Evolutionary conservation across 2,329 filamentous ascomycete species (phyloP), one percentile per base, ranked within the genome.

Genomic region (Nothophaeocryptopus gaeumannii): DNA sequence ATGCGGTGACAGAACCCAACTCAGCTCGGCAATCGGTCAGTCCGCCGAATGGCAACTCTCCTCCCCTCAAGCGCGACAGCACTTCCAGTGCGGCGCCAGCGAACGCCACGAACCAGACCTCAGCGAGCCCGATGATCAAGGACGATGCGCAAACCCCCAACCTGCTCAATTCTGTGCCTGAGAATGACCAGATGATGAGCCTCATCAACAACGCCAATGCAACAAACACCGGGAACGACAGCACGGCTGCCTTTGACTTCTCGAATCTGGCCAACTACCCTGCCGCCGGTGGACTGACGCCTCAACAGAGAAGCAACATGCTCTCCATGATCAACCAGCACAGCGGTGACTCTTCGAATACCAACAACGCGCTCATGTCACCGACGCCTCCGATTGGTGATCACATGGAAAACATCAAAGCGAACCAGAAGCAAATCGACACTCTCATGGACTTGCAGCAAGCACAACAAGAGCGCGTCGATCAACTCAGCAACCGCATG

Each of bases 391-490:
- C 80, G 0, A 77, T 81, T 70, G 77, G 78, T 1, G 72, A 75
- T 11, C 40, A 45, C 16, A 72, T 89, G 14, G 76, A 80, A 43
- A 78, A 84, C 34, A 80, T 93, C 54, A 80, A 78, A 39, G 80
- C 80, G 53, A 91, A 86, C 4, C 79, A 86, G 54, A 77, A 85
- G 11, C 87, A 95, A 55, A 80, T 96, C 26, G 88, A 93, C 44
- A 79, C 86, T 29, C 77, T 97, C 2, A 82, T 88, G 55, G 85
- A 84, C 37, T 76, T 96, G 62, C 88, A 95, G 64, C 81, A 82
- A 16, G 84, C 92, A 52, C 90, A 96, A 63, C 84, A 86, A 53
- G 79, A 55, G 26, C 36, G 43, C 14, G 44, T 55, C 16, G 53
- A 49, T 14, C 45, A 43, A 13, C 45, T 53, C 20, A 33, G 37